Evolutionary conservation across 768 basidiomycete species (phyloP).

Genomic region (Gyrodon lividus): DNA sequence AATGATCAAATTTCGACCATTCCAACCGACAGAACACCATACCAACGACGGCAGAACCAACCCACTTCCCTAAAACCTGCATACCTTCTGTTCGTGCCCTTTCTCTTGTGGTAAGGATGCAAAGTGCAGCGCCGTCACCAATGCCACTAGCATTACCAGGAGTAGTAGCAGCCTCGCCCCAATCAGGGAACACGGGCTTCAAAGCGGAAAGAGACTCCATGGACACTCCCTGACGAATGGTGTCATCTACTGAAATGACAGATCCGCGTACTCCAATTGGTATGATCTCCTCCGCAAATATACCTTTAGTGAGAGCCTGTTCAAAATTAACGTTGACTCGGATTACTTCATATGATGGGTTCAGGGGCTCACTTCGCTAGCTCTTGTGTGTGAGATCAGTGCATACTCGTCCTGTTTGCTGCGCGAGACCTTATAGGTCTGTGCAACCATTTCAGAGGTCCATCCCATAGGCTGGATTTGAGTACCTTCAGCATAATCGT

Average conservation of each 20-base stretch:
- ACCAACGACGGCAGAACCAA: conserved; percentile 77
- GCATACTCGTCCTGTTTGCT: conserved; percentile 89
- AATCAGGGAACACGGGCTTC: conserved; percentile 85
- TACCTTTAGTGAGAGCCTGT: conserved; percentile 65
- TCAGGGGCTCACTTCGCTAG: conserved; percentile 48
- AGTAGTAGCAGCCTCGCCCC: conserved; percentile 69
- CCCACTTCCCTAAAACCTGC: conserved; percentile 81
- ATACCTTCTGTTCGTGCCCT: conserved; percentile 75
- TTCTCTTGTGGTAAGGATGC: conserved; percentile 77
- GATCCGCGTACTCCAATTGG: conserved; percentile 75
- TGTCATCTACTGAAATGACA: conserved; percentile 75
- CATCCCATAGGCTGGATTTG: conserved; percentile 82
- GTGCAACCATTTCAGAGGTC: conserved; percentile 91
- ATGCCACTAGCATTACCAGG: conserved; percentile 87
- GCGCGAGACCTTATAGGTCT: conserved; percentile 73
- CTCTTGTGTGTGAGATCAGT: conserved; percentile 81
- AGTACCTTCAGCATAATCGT: background rate
- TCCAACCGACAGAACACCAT: conserved; percentile 17
- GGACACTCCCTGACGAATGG: conserved; percentile 83
- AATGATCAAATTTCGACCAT: conserved; percentile 2
- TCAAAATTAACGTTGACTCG: background rate
- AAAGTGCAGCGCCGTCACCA: conserved; percentile 90
- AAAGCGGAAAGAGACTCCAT: conserved; percentile 71
- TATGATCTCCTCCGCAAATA: conserved; percentile 86
- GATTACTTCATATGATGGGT: background rate